Evolutionary conservation across 2,329 filamentous ascomycete genomes (phyloP).

Genomic region (Fusarium mangiferae): DNA sequence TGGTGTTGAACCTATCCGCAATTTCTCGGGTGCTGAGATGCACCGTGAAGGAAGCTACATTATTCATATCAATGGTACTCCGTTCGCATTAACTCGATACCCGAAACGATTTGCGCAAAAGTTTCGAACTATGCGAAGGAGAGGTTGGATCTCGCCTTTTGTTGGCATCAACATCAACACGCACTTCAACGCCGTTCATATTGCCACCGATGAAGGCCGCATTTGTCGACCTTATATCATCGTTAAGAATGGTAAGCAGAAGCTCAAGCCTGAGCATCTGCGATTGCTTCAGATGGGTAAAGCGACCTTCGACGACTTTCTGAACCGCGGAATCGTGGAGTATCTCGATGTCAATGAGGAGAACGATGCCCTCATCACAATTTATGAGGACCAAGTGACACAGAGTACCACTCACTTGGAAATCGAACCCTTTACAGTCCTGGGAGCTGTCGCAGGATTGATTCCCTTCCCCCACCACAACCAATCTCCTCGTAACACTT

Average conservation of each 20-base stretch:
- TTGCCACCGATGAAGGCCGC: constrained; percentile 95
- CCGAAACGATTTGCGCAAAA: constrained; percentile 87
- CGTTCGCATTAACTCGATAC: constrained; percentile 84
- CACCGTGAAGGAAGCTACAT: constrained; percentile 86
- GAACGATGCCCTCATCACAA: constrained; percentile 92
- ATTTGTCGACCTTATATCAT: constrained; percentile 97
- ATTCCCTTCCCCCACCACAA: constrained; percentile 99
- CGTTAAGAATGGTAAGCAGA: constrained; percentile 87
- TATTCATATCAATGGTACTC: constrained; percentile 95
- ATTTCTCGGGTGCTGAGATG: constrained; percentile 81
- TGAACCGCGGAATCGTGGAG: constrained; percentile 89
- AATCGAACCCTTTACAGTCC: constrained; percentile 96
- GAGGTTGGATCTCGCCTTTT: constrained; percentile 93
- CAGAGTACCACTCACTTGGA: constrained; percentile 91
- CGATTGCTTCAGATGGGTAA: constrained; percentile 84
- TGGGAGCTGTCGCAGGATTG: constrained; percentile 93
- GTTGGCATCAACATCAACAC: constrained; percentile 97
- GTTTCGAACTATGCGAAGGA: constrained; percentile 87
- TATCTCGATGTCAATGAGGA: constrained; percentile 99
- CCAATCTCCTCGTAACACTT: constrained; percentile 97
- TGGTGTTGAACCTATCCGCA: constrained; percentile 80
- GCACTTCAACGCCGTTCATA: constrained; percentile 90
- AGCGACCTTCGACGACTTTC: constrained; percentile 92
- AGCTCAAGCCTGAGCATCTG: constrained; percentile 81
- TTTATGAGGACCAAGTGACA: constrained; percentile 87